Percentiles rank a stretch among this genome's conserved stretches.
phyloP scores from a whole-genome alignment of 192 early-diverging fungal species.

The Rhizophagus prolifer region DNA sequence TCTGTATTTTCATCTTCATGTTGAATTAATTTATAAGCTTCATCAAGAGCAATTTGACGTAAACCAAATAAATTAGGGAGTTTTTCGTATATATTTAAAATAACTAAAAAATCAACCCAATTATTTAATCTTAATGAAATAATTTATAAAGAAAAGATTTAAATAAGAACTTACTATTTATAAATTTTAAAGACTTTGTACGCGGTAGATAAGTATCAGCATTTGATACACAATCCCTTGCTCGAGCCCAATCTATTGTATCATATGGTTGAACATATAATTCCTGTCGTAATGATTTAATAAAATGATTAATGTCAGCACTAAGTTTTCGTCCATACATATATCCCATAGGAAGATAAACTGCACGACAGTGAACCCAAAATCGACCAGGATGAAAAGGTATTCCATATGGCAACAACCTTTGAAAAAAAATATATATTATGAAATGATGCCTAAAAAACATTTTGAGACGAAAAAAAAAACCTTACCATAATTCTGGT shows the following conservation, averaged over 20 bases:
- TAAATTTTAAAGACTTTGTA: constrained; percentile 68
- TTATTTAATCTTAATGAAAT: background rate
- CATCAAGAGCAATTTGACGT: constrained; percentile 69
- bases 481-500: constrained; percentile 79
- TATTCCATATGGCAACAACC: constrained; percentile 74
- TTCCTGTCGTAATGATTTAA: constrained; percentile 79
- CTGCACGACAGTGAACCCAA: constrained; percentile 93
- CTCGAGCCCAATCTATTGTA: constrained; percentile 75
- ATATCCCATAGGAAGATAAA: constrained; percentile 96
- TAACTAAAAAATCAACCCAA: constrained; percentile 28
- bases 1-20: constrained; percentile 89
- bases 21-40: constrained; percentile 78
- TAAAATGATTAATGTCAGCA: constrained; percentile 66
- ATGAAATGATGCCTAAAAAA: background rate
- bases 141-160: background rate
- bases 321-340: constrained; percentile 73
- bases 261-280: constrained; percentile 87
- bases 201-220: constrained; percentile 87
- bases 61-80: constrained; percentile 52
- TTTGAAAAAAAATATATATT: constrained; percentile 29
- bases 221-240: constrained; percentile 78
- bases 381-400: constrained; percentile 87
- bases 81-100: constrained; percentile 73
- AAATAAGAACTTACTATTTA: constrained; percentile 58
- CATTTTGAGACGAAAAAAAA: background rate